Evolutionary conservation across 1,139 yeast genomes (phyloP), one percentile per base, ranked within the genome.

Genomic region (Kazachstania sp.): DNA sequence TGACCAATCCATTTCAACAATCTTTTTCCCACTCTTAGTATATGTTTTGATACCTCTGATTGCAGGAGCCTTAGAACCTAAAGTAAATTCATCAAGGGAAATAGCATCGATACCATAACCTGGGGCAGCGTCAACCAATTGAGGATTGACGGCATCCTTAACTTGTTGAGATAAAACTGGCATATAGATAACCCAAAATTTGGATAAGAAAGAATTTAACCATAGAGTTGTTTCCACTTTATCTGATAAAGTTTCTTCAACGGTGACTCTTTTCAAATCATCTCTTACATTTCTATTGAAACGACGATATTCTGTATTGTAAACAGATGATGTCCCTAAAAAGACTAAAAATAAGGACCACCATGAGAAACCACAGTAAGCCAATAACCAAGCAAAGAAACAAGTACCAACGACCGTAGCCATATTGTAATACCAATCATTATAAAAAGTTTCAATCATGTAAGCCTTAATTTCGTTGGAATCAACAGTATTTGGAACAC

Each of bases 151-250:
- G 58, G 76, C 78, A 46, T 73, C 76, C 67, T 79, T 74, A 29
- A 84, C 92, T 64, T 78, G 80, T 57, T 83, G 86, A n/a, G 87
- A 81, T 47, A 85, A 70, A 0, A 86, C 86, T 38, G 92, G 92
- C 95, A 85, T 84, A 58, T 84, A 84, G 53, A 84, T 83, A 48
- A 83, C 85, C 95, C 95, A 85, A 60, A 85, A 83, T 64, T 84
- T 85, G 44, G 81, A 81, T 64, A 84, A 66, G 58, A 85, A 83
- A 23, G 81, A 77, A 59, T 85, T 85, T 58, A 84, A 66, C 95
- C 95, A 85, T 54, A 80, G 79, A 79, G 84, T 83, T 9, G 87
- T 79, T 67, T 85, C 95, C 51, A 74, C 65, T 56, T 74, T 77
- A 45, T 75, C 73, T 50, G 79, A 85, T 53, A 85, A 68, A 41